A percentile compares a stretch with the other conserved stretches of the same genome.
Conservation (phyloP, 192 early-diverging fungal species). For the Lobosporangium transversale region DNA sequence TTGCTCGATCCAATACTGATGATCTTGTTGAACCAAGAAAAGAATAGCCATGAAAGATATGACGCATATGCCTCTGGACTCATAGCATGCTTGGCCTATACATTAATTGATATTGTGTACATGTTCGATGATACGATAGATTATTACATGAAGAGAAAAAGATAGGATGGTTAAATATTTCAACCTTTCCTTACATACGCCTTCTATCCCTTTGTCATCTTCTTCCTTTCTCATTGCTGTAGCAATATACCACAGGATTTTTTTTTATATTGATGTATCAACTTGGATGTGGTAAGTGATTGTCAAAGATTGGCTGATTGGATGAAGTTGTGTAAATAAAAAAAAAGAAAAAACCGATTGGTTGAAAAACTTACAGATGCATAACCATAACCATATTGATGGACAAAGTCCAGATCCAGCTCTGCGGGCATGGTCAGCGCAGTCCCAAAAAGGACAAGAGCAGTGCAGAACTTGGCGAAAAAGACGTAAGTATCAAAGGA, state of each 20-base stretch:
- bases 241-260: no score
- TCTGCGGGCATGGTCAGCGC: slow-evolving; percentile 49
- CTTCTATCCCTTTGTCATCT: no score
- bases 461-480: background rate
- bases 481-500: slow-evolving; percentile 20
- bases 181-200: no score
- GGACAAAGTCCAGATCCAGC: slow-evolving; percentile 49
- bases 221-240: no score
- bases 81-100: slow-evolving; percentile 38
- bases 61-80: slow-evolving; percentile 47
- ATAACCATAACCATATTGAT: slow-evolving; percentile 43
- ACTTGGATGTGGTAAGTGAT: no score
- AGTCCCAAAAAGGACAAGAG: slow-evolving; percentile 13
- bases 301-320: no score
- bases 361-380: slow-evolving; percentile 30
- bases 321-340: no score
- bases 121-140: background rate
- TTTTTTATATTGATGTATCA: no score
- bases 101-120: background rate
- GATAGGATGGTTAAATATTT: background rate
- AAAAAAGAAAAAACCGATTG: background rate
- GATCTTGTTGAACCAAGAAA: slow-evolving; percentile 49
- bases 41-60: slow-evolving; percentile 51
- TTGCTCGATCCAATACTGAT: slow-evolving; percentile 49
- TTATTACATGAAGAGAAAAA: background rate